These are phyloP conservation scores for Geosmithia flava DNA, from an alignment of 2,329 filamentous ascomycete genomes.

Conservation along the genomic window DNA sequence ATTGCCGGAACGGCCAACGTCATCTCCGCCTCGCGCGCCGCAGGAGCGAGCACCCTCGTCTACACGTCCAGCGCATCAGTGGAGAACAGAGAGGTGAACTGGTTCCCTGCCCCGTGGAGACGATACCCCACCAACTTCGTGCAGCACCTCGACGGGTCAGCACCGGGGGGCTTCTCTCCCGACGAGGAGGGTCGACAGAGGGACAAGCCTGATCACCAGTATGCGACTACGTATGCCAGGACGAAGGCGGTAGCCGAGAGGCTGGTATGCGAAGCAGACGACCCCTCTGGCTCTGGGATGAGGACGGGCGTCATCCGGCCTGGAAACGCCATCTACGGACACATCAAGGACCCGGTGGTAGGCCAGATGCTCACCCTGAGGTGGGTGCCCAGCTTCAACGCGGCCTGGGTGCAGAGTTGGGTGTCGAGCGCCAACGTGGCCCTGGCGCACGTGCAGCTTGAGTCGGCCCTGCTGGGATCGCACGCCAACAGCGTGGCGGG, in stretches of 20 bases:
- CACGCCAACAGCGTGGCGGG: slow-evolving; percentile 20
- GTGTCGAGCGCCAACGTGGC: slow-evolving; percentile 39
- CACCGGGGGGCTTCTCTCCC: slow-evolving; percentile 27
- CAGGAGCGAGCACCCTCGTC: slow-evolving; percentile 36
- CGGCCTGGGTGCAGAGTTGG: slow-evolving; percentile 30
- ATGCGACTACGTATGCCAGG: slow-evolving; percentile 36
- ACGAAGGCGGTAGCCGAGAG: slow-evolving; percentile 39
- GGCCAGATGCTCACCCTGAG: slow-evolving; percentile 23
- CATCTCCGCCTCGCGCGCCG: slow-evolving; percentile 28
- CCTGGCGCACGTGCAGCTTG: slow-evolving; percentile 38
- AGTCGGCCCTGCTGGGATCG: slow-evolving; percentile 31
- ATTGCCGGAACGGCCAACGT: slow-evolving; percentile 35
- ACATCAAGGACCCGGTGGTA: slow-evolving; percentile 27
- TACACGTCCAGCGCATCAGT: slow-evolving; percentile 37
- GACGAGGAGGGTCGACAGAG: slow-evolving; percentile 4
- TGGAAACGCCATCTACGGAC: slow-evolving; percentile 39
- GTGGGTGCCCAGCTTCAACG: slow-evolving; percentile 24
- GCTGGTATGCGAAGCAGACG: slow-evolving; percentile 31
- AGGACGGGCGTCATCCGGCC: slow-evolving; percentile 42
- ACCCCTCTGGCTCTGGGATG: slow-evolving; percentile 13
- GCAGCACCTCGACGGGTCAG: slow-evolving; percentile 24
- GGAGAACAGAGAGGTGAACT: slow-evolving; percentile 20
- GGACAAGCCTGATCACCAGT: slow-evolving; percentile 24
- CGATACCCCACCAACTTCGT: slow-evolving; percentile 22
- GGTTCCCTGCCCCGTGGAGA: slow-evolving; percentile 18